Evolutionary conservation across 1,139 yeast species (phyloP).

Genomic region (Kurtzmaniella quercitrusa): DNA sequence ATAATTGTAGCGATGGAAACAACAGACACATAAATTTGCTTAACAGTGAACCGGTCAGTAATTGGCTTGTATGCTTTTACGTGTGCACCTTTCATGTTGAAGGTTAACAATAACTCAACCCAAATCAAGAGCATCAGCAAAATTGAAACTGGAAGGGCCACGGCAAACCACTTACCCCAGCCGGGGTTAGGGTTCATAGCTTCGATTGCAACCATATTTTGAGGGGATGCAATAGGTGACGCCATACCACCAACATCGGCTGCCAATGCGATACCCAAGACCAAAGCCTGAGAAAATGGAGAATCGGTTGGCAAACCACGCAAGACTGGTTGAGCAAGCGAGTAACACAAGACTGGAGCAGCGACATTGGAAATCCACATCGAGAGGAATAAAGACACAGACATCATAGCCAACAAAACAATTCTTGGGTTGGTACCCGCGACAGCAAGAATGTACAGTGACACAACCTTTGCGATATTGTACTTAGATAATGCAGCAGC

Average conservation of each 20-base stretch:
- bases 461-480: slow-evolving; percentile 78
- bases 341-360: slow-evolving; percentile 87
- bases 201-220: slow-evolving; percentile 84
- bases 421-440: slow-evolving; percentile 86
- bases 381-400: slow-evolving; percentile 76
- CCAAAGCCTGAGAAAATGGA: slow-evolving; percentile 75
- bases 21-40: slow-evolving; percentile 63
- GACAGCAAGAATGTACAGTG: slow-evolving; percentile 72
- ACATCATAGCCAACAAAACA: slow-evolving; percentile 76
- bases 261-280: slow-evolving; percentile 86
- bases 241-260: slow-evolving; percentile 95
- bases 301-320: slow-evolving; percentile 78
- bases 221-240: slow-evolving; percentile 95
- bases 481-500: slow-evolving; percentile 93
- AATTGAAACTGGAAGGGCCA: slow-evolving; percentile 74
- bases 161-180: slow-evolving; percentile 92
- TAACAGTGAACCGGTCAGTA: slow-evolving; percentile 65
- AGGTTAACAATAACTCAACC: slow-evolving; percentile 64
- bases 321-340: slow-evolving; percentile 83
- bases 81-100: slow-evolving; percentile 50
- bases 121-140: slow-evolving; percentile 64
- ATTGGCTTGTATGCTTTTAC: slow-evolving; percentile 59
- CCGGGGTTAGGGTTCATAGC: slow-evolving; percentile 87
- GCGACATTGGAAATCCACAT: slow-evolving; percentile 98
- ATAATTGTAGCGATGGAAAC: slow-evolving; percentile 71